phyloP scores from a whole-genome alignment of 768 basidiomycete genomes.

The Amanita fuliginea region DNA sequence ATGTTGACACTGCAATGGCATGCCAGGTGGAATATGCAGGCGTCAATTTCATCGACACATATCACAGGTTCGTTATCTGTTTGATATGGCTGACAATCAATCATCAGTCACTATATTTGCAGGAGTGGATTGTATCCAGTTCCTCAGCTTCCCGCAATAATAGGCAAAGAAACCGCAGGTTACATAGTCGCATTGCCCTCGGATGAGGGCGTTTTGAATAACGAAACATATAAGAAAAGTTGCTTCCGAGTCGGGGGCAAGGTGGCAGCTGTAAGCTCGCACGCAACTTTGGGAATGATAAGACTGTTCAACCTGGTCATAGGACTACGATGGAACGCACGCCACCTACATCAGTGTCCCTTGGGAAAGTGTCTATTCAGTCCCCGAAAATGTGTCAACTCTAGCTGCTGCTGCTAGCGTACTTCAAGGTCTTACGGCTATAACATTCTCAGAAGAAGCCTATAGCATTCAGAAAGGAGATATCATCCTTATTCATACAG shows the following conservation, averaged over 20 bases:
- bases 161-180: conserved; percentile 78
- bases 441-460: conserved; percentile 74
- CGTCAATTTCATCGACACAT: conserved; percentile 84
- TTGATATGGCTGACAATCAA: not conserved
- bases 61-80: conserved; percentile 46
- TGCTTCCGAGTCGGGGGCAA: conserved; percentile 58
- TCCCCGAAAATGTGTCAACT: conserved; percentile 53
- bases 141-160: conserved; percentile 44
- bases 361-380: conserved; percentile 48
- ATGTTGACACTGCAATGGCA: not conserved
- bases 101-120: not conserved
- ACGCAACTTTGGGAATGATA: not conserved
- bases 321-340: conserved; percentile 39
- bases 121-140: conserved; percentile 58
- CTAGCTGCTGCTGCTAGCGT: conserved; percentile 54
- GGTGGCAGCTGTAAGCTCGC: conserved; percentile 57
- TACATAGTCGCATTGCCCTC: conserved; percentile 65
- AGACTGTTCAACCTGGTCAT: not conserved
- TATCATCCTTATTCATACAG: conserved; percentile 75
- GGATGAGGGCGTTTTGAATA: conserved; percentile 44
- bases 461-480: conserved; percentile 77
- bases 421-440: conserved; percentile 70
- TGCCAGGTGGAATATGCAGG: conserved; percentile 61
- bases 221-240: conserved; percentile 52
- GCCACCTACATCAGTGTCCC: conserved; percentile 65